These are phyloP conservation scores for Salix arbutifolia DNA, from an alignment of 345 rosid genomes.

Conservation along the genomic window DNA sequence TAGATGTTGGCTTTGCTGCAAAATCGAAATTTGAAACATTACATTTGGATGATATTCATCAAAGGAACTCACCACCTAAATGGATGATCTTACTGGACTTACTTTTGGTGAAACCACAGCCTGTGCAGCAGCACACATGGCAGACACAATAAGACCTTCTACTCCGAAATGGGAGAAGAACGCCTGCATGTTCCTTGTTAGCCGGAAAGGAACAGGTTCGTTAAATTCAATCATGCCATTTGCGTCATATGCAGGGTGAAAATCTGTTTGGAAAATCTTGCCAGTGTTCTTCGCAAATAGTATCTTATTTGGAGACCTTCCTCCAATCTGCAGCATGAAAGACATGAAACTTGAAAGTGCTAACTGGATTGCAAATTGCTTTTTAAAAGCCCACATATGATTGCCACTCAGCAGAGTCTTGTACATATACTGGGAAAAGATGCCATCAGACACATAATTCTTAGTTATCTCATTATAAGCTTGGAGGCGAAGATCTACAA, in stretches of 20 bases:
- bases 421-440: constrained; percentile 96
- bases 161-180: constrained; percentile 95
- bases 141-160: constrained; percentile 92
- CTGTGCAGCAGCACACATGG: constrained; percentile 93
- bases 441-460: constrained; percentile 59
- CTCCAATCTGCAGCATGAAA: constrained; percentile 94
- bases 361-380: constrained; percentile 93
- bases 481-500: constrained; percentile 90
- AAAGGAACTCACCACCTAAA: not conserved
- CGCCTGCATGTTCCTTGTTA: constrained; percentile 95
- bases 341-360: constrained; percentile 99
- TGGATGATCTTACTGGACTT: constrained; percentile 9
- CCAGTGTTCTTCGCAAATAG: constrained; percentile 97
- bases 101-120: constrained; percentile 88
- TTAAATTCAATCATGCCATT: constrained; percentile 87
- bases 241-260: constrained; percentile 90
- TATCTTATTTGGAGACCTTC: constrained; percentile 95
- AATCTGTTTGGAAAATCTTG: constrained; percentile 92
- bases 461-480: constrained; percentile 85
- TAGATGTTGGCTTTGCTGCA: constrained; percentile 83
- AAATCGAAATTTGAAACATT: not conserved
- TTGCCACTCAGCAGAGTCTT: constrained; percentile 77
- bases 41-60: not conserved
- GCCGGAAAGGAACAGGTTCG: constrained; percentile 94
- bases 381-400: constrained; percentile 98